Conservation (phyloP, 2,329 filamentous ascomycete genomes). For the Tricladium varicosporioides region DNA sequence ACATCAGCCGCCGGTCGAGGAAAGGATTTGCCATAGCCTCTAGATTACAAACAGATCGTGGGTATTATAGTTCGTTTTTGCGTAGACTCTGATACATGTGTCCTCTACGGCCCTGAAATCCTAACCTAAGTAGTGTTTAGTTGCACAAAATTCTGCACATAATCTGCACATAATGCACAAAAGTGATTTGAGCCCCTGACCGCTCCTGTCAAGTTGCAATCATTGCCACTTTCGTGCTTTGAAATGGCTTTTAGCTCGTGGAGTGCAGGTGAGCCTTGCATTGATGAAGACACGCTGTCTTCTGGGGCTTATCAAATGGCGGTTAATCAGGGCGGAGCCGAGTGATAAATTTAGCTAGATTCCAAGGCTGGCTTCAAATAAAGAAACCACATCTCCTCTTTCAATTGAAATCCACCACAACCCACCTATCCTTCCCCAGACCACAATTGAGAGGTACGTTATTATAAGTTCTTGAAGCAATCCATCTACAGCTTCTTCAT, state of each 20-base stretch:
- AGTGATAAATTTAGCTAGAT: constrained; percentile 9
- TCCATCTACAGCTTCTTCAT: not conserved
- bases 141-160: not conserved
- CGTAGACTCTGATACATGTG: not conserved
- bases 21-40: not conserved
- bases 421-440: not conserved
- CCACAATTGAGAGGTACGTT: constrained; percentile 13
- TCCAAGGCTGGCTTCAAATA: constrained; percentile 11
- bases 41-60: not conserved
- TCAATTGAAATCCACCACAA: constrained; percentile 3
- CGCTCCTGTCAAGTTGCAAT: not conserved
- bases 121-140: not conserved
- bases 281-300: constrained; percentile 17
- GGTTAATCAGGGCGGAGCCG: not conserved
- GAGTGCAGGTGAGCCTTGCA: not conserved
- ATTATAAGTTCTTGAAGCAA: not conserved
- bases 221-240: not conserved
- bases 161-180: not conserved
- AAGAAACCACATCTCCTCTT: constrained; percentile 29
- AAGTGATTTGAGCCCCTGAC: not conserved
- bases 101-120: not conserved
- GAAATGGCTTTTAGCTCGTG: not conserved
- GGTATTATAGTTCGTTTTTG: not conserved
- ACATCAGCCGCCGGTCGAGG: not conserved
- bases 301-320: constrained; percentile 10